phyloP scores from a whole-genome alignment of 495 filamentous ascomycete genomes.

The Podospora bellae-mahoneyi region DNA sequence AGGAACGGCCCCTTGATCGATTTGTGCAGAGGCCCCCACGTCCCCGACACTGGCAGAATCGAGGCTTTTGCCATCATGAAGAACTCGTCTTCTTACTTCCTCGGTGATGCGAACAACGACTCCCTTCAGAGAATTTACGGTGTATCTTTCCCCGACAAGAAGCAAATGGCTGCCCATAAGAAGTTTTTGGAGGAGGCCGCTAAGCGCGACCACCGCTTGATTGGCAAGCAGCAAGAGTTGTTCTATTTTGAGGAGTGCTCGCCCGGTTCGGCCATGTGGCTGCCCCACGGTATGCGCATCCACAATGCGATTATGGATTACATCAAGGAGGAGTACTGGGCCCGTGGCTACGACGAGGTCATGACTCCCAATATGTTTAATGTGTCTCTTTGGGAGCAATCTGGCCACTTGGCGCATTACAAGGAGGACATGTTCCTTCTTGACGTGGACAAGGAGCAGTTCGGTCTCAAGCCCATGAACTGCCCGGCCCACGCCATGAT shows the following conservation, averaged over 20 bases:
- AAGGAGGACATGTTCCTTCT: conserved; percentile 95
- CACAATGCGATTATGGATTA: conserved; percentile 82
- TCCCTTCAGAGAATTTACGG: conserved; percentile 94
- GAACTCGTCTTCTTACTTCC: conserved; percentile 96
- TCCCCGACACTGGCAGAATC: conserved; percentile 87
- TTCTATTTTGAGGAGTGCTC: conserved; percentile 94
- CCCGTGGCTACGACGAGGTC: conserved; percentile 91
- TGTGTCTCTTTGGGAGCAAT: conserved; percentile 82
- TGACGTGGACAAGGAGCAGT: conserved; percentile 83
- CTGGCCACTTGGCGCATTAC: conserved; percentile 94
- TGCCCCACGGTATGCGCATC: conserved; percentile 89
- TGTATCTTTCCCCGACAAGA: conserved; percentile 96
- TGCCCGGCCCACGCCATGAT: conserved; percentile 60
- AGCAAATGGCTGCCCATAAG: conserved; percentile 81
- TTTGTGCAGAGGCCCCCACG: conserved; percentile 65
- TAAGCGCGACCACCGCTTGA: conserved; percentile 86
- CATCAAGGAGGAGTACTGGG: conserved; percentile 83
- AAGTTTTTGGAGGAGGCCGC: conserved; percentile 94
- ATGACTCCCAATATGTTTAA: conserved; percentile 97
- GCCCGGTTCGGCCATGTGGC: conserved; percentile 87
- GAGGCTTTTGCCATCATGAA: conserved; percentile 88
- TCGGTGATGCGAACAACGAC: conserved; percentile 88
- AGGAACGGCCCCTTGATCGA: conserved; percentile 57
- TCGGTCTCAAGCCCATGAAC: conserved; percentile 95
- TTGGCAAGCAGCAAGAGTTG: conserved; percentile 91